Conservation (phyloP, 176 grass and related monocot genomes). For the Cenchrus americanus region DNA sequence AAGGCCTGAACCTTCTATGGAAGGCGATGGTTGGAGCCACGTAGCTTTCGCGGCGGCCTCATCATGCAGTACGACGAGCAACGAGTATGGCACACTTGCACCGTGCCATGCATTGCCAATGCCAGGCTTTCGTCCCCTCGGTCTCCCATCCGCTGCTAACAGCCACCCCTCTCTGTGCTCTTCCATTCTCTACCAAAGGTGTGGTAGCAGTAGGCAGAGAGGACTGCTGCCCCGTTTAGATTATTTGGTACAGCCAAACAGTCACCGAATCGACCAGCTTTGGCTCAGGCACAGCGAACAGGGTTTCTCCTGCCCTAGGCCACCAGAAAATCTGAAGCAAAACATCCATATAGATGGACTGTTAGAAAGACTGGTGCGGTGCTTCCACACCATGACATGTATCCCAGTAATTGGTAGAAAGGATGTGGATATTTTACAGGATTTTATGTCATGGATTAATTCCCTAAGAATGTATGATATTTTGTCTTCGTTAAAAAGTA, state of each 20-base stretch:
- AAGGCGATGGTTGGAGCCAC: constrained; percentile 39
- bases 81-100: not conserved
- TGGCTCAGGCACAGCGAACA: constrained; percentile 1
- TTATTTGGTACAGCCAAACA: constrained; percentile 24
- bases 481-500: too few species aligned
- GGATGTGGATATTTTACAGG: too few species aligned
- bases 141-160: constrained; percentile 27
- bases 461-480: too few species aligned
- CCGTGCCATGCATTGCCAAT: constrained; percentile 9
- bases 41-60: constrained; percentile 33
- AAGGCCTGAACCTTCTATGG: not conserved
- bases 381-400: too few species aligned
- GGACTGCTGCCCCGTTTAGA: constrained; percentile 8
- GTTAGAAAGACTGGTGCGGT: too few species aligned
- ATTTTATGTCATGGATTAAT: too few species aligned
- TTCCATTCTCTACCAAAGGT: not conserved
- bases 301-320: constrained; percentile 4
- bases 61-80: constrained; percentile 24
- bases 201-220: not conserved
- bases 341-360: constrained; percentile 19
- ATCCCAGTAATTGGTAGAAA: too few species aligned
- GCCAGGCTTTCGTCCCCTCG: constrained; percentile 32
- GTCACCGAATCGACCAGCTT: constrained; percentile 38
- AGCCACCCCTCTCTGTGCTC: not conserved
- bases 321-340: not conserved